Evolutionary conservation across 306 rosid species (phyloP).

Genomic region (Citrullus amarus): DNA sequence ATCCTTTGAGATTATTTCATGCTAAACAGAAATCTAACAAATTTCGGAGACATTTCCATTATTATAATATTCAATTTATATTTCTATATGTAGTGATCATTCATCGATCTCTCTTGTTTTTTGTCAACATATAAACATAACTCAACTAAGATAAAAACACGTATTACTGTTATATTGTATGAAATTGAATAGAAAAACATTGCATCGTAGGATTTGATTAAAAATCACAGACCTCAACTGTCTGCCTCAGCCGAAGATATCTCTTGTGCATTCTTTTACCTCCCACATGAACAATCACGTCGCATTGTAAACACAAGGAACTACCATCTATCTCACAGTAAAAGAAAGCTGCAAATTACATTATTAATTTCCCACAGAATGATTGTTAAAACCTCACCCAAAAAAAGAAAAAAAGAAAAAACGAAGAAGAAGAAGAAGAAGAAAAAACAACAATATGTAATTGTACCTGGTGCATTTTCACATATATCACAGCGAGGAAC

Average conservation of each 20-base stretch:
- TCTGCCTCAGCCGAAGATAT: conserved; percentile 82
- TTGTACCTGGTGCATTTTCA: conserved; percentile 85
- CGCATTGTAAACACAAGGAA: conserved; percentile 94
- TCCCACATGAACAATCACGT: conserved; percentile 91
- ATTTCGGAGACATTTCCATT: neutral
- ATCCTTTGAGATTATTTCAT: neutral
- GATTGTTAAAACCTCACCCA: neutral
- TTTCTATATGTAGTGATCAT: no score
- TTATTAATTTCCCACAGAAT: conserved; percentile 7
- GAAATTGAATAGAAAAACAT: no score
- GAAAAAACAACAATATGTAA: no score
- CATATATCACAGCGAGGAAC: conserved; percentile 92
- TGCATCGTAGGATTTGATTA: conserved; percentile 2
- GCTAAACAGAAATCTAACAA: no score
- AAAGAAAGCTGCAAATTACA: conserved; percentile 69
- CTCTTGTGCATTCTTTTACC: conserved; percentile 98
- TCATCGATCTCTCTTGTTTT: no score
- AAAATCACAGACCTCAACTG: conserved; percentile 59
- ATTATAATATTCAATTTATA: neutral
- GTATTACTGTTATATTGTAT: no score
- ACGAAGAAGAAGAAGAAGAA: no score
- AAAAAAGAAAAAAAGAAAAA: neutral
- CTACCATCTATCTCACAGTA: conserved; percentile 94
- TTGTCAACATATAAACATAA: no score
- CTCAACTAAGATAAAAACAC: no score